phyloP scores from a whole-genome alignment of 495 filamentous ascomycete genomes.

The Chaetomium tenue region DNA sequence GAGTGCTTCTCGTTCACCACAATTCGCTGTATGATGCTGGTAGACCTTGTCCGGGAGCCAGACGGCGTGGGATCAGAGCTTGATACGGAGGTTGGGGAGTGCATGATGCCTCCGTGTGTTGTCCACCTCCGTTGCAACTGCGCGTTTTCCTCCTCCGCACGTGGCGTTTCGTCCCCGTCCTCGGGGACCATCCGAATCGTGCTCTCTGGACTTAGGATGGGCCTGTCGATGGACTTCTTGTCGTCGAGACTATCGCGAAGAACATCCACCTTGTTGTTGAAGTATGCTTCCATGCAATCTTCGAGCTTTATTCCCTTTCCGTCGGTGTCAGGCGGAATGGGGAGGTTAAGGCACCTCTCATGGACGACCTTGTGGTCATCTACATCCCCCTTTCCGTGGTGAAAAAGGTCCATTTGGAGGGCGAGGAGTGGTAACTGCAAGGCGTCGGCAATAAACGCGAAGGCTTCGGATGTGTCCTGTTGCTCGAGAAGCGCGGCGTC shows the following conservation, averaged over 20 bases:
- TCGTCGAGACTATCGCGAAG: constrained; percentile 64
- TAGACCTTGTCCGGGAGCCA: constrained; percentile 42
- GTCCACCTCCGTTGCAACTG: constrained; percentile 37
- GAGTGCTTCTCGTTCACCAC: constrained; percentile 40
- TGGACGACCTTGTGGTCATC: constrained; percentile 95
- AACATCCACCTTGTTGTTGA: constrained; percentile 92
- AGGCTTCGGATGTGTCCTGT: constrained; percentile 94
- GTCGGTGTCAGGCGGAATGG: constrained; percentile 64
- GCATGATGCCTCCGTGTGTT: constrained; percentile 26
- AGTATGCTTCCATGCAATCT: constrained; percentile 88
- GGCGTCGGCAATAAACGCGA: constrained; percentile 87
- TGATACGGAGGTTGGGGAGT: constrained; percentile 25
- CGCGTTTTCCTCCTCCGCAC: constrained; percentile 14
- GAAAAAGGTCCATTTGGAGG: constrained; percentile 91
- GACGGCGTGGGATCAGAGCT: constrained; percentile 24
- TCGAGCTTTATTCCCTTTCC: constrained; percentile 72
- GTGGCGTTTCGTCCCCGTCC: constrained; percentile 29
- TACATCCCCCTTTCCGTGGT: constrained; percentile 75
- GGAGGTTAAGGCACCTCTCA: constrained; percentile 87
- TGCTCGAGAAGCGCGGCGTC: constrained; percentile 74
- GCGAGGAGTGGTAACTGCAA: constrained; percentile 85
- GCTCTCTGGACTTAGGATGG: constrained; percentile 26
- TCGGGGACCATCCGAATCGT: constrained; percentile 42
- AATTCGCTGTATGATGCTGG: constrained; percentile 52
- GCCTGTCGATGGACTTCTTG: constrained; percentile 44